Percentiles rank a stretch among this genome's conserved stretches.
Evolutionary conservation across 768 basidiomycete species (phyloP).

Genomic region (Leccinum olivaceopallidum): DNA sequence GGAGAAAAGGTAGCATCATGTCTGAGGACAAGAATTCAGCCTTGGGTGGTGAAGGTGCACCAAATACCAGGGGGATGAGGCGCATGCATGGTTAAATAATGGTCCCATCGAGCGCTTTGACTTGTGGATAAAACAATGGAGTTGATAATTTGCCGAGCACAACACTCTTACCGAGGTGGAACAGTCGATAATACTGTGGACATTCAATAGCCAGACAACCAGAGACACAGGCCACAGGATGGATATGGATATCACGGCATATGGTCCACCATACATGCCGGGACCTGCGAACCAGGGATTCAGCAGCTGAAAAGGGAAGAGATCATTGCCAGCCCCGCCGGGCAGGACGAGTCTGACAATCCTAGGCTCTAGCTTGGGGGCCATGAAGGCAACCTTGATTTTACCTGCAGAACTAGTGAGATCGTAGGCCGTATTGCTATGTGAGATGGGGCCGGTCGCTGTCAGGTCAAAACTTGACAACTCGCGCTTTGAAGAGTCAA

Average conservation of each 20-base stretch:
- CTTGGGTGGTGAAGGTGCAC: neutral
- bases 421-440: neutral
- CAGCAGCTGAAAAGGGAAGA: neutral
- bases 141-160: neutral
- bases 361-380: neutral
- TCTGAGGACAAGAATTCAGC: neutral
- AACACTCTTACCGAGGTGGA: slow-evolving; percentile 8
- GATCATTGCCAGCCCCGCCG: neutral
- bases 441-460: neutral
- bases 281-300: neutral
- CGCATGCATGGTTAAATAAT: slow-evolving; percentile 17
- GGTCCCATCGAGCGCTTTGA: neutral
- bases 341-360: neutral
- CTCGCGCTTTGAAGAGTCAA: neutral
- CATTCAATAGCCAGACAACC: neutral
- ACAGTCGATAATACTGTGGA: slow-evolving; percentile 10
- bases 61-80: neutral
- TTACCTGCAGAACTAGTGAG: neutral
- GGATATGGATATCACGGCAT: neutral
- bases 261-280: neutral
- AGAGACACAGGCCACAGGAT: neutral
- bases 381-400: neutral
- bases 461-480: neutral
- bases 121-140: slow-evolving; percentile 22
- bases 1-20: slow-evolving; percentile 16